These are phyloP conservation scores for Wickerhamiella infanticola DNA, from an alignment of 1,139 yeast species.

Conservation along the genomic window DNA sequence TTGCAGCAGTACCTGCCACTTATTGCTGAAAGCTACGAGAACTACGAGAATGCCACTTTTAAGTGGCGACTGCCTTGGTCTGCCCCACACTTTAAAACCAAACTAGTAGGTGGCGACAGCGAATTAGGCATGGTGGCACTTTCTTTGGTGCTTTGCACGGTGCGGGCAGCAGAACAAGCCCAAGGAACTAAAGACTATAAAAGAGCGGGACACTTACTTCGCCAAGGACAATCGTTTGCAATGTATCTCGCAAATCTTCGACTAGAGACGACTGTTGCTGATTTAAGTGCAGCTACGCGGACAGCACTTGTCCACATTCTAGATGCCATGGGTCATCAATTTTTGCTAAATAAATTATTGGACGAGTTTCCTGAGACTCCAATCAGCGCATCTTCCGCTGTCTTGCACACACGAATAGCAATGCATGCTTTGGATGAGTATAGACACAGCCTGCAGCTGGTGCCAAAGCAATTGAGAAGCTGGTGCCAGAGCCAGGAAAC, in stretches of 20 bases:
- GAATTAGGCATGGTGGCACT: conserved; percentile 1
- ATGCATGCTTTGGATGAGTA: conserved; percentile 23
- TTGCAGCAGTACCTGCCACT: conserved; percentile 3
- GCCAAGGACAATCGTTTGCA: not conserved
- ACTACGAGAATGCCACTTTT: not conserved
- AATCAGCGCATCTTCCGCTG: conserved; percentile 17
- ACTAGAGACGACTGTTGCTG: not conserved
- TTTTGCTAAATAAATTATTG: not conserved
- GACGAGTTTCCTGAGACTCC: conserved; percentile 21
- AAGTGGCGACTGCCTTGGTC: conserved; percentile 9
- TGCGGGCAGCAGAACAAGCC: not conserved
- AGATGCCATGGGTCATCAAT: conserved; percentile 4
- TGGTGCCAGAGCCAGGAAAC: conserved; percentile 21
- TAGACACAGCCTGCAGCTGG: conserved; percentile 18
- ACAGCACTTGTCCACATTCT: not conserved
- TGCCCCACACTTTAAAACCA: conserved; percentile 1
- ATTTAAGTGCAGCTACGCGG: not conserved
- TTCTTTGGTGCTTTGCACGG: not conserved
- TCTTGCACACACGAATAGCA: conserved; percentile 21
- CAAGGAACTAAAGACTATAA: not conserved
- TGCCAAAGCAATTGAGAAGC: conserved; percentile 11
- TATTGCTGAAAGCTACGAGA: not conserved
- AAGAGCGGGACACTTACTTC: not conserved
- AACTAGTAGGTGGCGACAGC: conserved; percentile 1
- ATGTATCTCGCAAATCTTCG: not conserved